Conservation (phyloP, 805 yeast genomes). For the Wickerhamiella azyma region DNA sequence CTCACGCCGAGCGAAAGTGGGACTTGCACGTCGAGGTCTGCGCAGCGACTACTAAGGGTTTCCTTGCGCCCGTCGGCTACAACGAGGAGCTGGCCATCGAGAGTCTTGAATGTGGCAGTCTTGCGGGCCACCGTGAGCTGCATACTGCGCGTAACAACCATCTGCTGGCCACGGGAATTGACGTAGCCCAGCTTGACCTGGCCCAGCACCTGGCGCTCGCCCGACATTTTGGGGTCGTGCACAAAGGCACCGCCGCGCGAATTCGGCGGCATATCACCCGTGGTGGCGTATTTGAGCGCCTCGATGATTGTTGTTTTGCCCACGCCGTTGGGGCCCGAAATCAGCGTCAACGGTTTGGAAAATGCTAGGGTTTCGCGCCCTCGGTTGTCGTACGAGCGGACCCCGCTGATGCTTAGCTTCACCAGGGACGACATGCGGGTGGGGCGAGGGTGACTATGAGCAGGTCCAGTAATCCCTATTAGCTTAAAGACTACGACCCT, state of each 20-base stretch:
- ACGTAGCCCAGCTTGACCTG: conserved; percentile 81
- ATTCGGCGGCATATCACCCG: conserved; percentile 93
- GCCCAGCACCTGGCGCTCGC: conserved; percentile 67
- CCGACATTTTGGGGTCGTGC: conserved; percentile 65
- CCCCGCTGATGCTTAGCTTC: conserved; percentile 68
- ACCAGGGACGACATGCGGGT: conserved; percentile 16
- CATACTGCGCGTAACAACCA: conserved; percentile 80
- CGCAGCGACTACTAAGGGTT: conserved; percentile 56
- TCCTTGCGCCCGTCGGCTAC: conserved; percentile 49
- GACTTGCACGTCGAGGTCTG: conserved; percentile 69
- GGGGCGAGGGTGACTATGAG: too few relatives aligned
- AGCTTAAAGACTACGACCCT: too few relatives aligned
- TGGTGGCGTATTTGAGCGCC: conserved; percentile 83
- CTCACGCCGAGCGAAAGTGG: conserved; percentile 83
- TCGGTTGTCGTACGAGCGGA: conserved; percentile 81
- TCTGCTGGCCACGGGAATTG: conserved; percentile 53
- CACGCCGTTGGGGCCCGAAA: conserved; percentile 92
- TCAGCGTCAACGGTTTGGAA: conserved; percentile 78
- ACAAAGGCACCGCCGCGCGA: conserved; percentile 92
- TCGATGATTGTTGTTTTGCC: conserved; percentile 96
- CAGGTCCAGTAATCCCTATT: too few relatives aligned
- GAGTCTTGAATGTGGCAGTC: conserved; percentile 65
- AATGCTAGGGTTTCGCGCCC: conserved; percentile 77
- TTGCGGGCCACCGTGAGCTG: conserved; percentile 54
- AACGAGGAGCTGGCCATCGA: conserved; percentile 75